Base-by-base conservation (phyloP, 306 rosid genomes). In the Ochetophila trinervis region DNA sequence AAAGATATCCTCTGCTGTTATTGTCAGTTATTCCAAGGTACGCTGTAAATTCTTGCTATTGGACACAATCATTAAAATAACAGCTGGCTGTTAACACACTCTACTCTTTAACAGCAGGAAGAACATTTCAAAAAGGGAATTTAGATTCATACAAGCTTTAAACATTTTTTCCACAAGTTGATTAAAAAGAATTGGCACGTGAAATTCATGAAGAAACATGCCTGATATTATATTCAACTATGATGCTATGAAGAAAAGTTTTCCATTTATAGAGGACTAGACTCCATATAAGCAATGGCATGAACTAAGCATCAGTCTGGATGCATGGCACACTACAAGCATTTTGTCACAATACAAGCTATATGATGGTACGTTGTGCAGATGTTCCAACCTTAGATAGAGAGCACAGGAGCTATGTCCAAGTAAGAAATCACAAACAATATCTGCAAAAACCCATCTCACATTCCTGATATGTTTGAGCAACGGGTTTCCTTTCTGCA, bases 391-490 rank as follows among this genome's bases (percentile, higher is more conserved):
- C 98, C 98, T 93, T 77, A 93, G 69, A 76, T 93, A 93, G 60
- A 93, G 93, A 36, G 97, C 98, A 76, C 96, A 93, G 10, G 97
- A 87, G 83, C 83, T 79, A 67, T 84, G 93, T 37, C 98, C 95
- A 48, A 93, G 94, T 72, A 93, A 74, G 84, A 79, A 93, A 80
- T 93, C 98, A 73, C 97, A 91, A 44, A 76, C 82, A 67, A 93
- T 27, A 84, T 93, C 98, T n/a, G 96, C 94, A 82, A 93, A 93
- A 49, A 72, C 69, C 98, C 97, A 93, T 76, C 65, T 87, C 70
- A 87, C 98, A 54, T 93, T 93, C 83, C 98, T 84, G 74, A 93
- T 87, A 72, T 93, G 85, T 78, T 87, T 93, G 66, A 93, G 98
- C 79, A 93, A 78, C 5, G 97, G 96, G 64, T 93, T 93, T 62